These are phyloP conservation scores for Xylaria sp. DNA, from an alignment of 2,329 filamentous ascomycete species.

Conservation along the genomic window DNA sequence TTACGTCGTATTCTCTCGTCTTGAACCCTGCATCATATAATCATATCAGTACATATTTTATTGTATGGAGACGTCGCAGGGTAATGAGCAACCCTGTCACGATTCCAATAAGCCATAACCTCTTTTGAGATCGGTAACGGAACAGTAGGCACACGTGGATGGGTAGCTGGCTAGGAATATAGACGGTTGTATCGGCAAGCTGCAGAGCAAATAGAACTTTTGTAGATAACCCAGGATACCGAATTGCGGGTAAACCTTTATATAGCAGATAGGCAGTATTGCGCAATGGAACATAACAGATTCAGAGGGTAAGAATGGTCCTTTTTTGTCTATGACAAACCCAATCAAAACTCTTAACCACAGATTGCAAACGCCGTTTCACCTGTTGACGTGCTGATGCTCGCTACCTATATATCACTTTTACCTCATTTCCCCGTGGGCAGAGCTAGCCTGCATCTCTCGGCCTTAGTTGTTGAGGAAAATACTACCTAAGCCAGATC, in stretches of 20 bases:
- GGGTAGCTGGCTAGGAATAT: background rate
- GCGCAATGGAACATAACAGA: background rate
- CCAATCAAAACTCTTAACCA: background rate
- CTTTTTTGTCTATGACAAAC: background rate
- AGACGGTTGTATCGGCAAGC: background rate
- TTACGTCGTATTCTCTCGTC: conserved; percentile 3
- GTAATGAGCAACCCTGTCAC: conserved; percentile 18
- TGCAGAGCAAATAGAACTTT: background rate
- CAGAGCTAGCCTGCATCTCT: conserved; percentile 11
- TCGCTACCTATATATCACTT: background rate
- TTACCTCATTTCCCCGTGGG: conserved; percentile 16
- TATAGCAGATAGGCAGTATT: no score
- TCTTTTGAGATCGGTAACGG: conserved; percentile 4
- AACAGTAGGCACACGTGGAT: background rate
- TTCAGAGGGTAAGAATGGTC: conserved; percentile 3
- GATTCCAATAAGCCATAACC: conserved; percentile 9
- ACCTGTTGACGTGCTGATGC: background rate
- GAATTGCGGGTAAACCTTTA: no score
- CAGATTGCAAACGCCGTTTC: conserved; percentile 10
- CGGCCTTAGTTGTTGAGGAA: background rate
- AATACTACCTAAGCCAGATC: conserved; percentile 2
- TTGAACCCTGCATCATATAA: conserved; percentile 9
- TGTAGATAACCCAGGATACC: no score
- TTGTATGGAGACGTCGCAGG: background rate
- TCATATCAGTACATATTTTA: conserved; percentile 3